Base-by-base conservation (phyloP, 345 rosid species). In the Brassica cretica region DNA sequence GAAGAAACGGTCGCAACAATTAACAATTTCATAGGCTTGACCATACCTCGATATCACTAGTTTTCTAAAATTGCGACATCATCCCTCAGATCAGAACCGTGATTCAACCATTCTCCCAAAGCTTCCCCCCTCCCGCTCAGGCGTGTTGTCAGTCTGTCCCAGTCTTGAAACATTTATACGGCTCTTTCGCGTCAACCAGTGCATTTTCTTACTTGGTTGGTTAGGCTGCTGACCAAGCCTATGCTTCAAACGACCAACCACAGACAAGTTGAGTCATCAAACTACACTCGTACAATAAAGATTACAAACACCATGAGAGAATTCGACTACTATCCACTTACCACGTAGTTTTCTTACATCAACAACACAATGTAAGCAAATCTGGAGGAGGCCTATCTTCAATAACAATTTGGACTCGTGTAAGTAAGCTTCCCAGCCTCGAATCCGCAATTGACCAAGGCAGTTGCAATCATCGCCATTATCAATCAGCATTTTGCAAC, bases 381-480 rank as follows among this genome's bases (percentile, higher is more conserved):
- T 33, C n/a, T 37, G 32, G 41, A 58, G 61, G 72, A 58, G 61
- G 72, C 72, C 66, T 64, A 29, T 65, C 62, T 77, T 71, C 78
- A 18, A 33, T 25, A 33, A 16, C 62, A 8, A 41, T 30, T 14
- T 29, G 11, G 8, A 55, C 33, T 41, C 68, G 32, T 7, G 12
- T 19, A 41, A 19, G 61, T 46, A 61, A 68, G 68, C 66, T 71
- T 55, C 72, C 71, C 75, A 76, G 64, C 59, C 55, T 66, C 53
- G 0, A 58, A 58, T 59, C 21, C 56, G 30, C 51, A 39, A 58
- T 39, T 41, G 11, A 16, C 72, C 76, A 30, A 27, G 12, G 30
- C 67, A 60, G 15, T 32, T 44, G 56, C 82, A 30, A 39, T 44
- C 73, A 29, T 65, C 60, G 59, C n/a, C 67, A 56, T 32, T 30